A percentile compares a stretch with the other conserved stretches of the same genome.
Evolutionary conservation across 305 asterid genomes (phyloP).

Genomic region (Euphrasia arctica): DNA sequence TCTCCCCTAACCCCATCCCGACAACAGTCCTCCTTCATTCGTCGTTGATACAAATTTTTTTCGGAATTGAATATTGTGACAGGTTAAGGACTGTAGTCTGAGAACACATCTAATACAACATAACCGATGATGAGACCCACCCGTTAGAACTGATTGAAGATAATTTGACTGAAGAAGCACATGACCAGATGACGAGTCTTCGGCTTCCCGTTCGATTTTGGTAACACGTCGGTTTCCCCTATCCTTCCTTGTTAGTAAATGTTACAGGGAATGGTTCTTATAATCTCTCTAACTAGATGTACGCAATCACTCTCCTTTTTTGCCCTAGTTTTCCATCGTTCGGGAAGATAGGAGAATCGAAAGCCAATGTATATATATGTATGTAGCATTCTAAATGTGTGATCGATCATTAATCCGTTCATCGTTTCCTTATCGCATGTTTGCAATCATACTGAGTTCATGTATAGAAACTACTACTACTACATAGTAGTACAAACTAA

Average conservation of each 20-base stretch:
- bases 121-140: slow-evolving; percentile 46
- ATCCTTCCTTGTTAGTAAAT: slow-evolving; percentile 29
- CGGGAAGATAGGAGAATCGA: slow-evolving; percentile 35
- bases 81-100: slow-evolving; percentile 82
- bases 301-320: slow-evolving; percentile 29
- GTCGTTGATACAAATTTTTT: background rate
- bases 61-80: slow-evolving; percentile 21
- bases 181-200: slow-evolving; percentile 30
- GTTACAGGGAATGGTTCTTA: slow-evolving; percentile 33
- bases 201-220: slow-evolving; percentile 38
- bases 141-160: slow-evolving; percentile 39
- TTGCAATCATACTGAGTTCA: too few species aligned
- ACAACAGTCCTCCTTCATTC: background rate
- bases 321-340: slow-evolving; percentile 18
- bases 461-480: too few species aligned
- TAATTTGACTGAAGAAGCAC: slow-evolving; percentile 34
- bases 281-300: slow-evolving; percentile 44
- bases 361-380: slow-evolving; percentile 41
- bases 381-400: slow-evolving; percentile 27
- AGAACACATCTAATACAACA: slow-evolving; percentile 74
- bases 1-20: background rate
- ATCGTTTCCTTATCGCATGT: too few species aligned
- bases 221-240: slow-evolving; percentile 28
- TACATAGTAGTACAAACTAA: too few species aligned
- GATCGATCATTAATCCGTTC: too few species aligned